These are phyloP conservation scores for Actinomortierella ambigua DNA, from an alignment of 371 early-diverging fungal species.

Conservation along the genomic window DNA sequence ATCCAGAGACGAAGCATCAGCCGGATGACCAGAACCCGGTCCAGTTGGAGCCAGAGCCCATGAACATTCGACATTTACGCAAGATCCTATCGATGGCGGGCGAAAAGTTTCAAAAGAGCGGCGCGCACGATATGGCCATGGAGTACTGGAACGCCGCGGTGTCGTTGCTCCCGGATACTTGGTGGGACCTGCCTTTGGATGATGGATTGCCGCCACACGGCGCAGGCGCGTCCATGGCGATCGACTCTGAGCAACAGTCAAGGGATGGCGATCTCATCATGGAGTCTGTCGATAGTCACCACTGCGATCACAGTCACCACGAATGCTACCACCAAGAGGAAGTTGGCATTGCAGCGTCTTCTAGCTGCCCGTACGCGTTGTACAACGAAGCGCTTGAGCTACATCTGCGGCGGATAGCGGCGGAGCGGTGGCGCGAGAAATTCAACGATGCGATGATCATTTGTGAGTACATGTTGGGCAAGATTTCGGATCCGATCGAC, in stretches of 20 bases:
- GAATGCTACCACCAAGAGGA: neutral
- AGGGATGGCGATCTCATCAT: slow-evolving; percentile 1
- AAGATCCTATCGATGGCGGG: slow-evolving; percentile 25
- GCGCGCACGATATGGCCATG: slow-evolving; percentile 40
- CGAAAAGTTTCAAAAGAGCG: slow-evolving; percentile 44
- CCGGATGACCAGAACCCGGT: neutral
- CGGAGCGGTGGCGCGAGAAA: slow-evolving; percentile 41
- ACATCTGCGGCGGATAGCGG: slow-evolving; percentile 41
- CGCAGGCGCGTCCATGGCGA: neutral
- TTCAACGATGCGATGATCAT: slow-evolving; percentile 37
- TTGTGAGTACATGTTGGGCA: slow-evolving; percentile 25
- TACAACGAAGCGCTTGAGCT: slow-evolving; percentile 32
- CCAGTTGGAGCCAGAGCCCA: neutral
- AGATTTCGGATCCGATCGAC: slow-evolving; percentile 29
- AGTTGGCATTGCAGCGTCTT: neutral
- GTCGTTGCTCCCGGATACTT: slow-evolving; percentile 27
- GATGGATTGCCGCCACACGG: no score
- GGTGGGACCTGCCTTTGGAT: slow-evolving; percentile 19
- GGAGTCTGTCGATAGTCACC: neutral
- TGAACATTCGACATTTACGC: slow-evolving; percentile 18
- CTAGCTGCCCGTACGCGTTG: neutral
- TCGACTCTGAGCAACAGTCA: neutral
- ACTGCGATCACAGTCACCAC: neutral
- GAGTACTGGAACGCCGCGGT: slow-evolving; percentile 39
- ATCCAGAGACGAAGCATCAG: slow-evolving; percentile 20